Percentiles rank a stretch among this genome's conserved stretches.
These are phyloP conservation scores for Staphylotrichum tortipilum DNA, from an alignment of 495 filamentous ascomycete genomes.

Conservation along the genomic window DNA sequence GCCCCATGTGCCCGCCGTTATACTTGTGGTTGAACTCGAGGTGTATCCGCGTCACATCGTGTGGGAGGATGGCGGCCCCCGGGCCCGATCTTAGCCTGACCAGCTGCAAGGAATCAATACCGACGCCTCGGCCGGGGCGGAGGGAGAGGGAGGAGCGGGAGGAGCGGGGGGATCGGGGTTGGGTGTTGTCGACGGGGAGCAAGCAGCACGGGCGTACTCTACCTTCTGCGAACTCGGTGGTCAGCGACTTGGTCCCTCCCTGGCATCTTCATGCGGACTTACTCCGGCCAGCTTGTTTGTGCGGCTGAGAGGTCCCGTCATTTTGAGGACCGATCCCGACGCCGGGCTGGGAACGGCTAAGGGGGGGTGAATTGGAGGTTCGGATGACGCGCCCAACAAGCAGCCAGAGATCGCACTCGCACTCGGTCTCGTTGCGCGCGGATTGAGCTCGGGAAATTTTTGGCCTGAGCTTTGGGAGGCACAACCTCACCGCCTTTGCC, in stretches of 20 bases:
- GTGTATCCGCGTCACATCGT: conserved; percentile 73
- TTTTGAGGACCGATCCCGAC: conserved; percentile 34
- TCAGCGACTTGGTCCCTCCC: background rate
- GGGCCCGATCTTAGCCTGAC: conserved; percentile 64
- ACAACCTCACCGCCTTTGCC: conserved; percentile 17
- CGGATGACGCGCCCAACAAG: background rate
- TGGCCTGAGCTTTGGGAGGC: conserved; percentile 4
- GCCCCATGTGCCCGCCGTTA: conserved; percentile 65
- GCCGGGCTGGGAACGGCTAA: conserved; percentile 4
- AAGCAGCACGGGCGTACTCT: conserved; percentile 4
- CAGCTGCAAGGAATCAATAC: conserved; percentile 42
- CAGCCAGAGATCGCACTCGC: background rate
- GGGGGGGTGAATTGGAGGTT: background rate
- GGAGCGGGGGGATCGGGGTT: no score
- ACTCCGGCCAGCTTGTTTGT: conserved; percentile 72
- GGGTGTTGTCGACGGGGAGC: conserved; percentile 6
- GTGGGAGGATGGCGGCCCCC: conserved; percentile 72
- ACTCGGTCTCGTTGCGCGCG: no score
- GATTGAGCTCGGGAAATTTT: conserved; percentile 17
- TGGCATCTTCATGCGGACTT: conserved; percentile 31
- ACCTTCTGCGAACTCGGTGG: conserved; percentile 31
- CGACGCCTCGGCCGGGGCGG: conserved; percentile 5
- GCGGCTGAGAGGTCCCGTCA: conserved; percentile 72
- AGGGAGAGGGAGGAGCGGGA: no score
- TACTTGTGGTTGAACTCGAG: conserved; percentile 65